Conservation (phyloP, 129 eudicot genomes). For the Arctium minus region DNA sequence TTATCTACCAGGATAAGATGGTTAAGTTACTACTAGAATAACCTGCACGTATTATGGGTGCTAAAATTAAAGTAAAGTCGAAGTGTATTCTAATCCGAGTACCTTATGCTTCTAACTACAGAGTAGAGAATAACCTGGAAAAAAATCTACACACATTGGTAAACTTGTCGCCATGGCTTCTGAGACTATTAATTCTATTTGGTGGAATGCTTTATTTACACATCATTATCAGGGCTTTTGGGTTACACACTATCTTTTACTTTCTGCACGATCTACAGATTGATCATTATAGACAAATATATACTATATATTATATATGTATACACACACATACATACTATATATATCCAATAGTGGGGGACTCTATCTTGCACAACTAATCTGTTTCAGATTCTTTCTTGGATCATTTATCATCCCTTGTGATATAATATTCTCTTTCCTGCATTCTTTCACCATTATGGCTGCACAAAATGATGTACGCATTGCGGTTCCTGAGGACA, state of each 20-base stretch:
- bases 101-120: neutral
- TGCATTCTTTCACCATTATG: slow-evolving; percentile 1
- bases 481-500: neutral
- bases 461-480: neutral
- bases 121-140: neutral
- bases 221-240: slow-evolving; percentile 25
- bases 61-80: neutral
- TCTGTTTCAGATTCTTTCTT: neutral
- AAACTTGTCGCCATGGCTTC: neutral
- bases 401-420: neutral
- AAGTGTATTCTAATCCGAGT: neutral
- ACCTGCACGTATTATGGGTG: neutral
- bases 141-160: neutral
- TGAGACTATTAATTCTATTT: neutral
- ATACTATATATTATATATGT: neutral
- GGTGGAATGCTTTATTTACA: slow-evolving; percentile 14
- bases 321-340: slow-evolving; percentile 1
- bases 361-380: slow-evolving; percentile 27
- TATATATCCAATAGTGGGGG: slow-evolving; percentile 20
- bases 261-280: slow-evolving; percentile 25
- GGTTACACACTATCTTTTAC: slow-evolving; percentile 32
- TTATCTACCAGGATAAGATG: neutral
- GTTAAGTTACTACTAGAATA: neutral
- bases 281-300: slow-evolving; percentile 1
- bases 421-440: neutral